These are phyloP conservation scores for Lachancea sp. DNA, from an alignment of 805 yeast genomes.

Conservation along the genomic window DNA sequence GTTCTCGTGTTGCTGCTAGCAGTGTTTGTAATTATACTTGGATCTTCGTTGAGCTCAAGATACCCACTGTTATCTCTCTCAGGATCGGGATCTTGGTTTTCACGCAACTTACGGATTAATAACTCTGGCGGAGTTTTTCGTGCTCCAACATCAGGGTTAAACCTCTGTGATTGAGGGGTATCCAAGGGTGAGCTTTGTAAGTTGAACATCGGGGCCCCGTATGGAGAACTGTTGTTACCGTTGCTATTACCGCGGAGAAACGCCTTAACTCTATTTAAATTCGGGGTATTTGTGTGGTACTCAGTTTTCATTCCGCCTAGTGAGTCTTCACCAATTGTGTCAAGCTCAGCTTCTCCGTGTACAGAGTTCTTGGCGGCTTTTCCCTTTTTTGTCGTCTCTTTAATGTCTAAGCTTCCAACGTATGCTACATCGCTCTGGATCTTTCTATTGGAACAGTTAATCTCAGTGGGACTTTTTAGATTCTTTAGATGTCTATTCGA, in stretches of 20 bases:
- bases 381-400: background rate
- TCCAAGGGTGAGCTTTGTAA: constrained; percentile 13
- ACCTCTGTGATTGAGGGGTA: constrained; percentile 17
- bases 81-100: constrained; percentile 1
- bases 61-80: background rate
- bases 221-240: constrained; percentile 13
- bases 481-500: background rate
- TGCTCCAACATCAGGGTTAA: constrained; percentile 1
- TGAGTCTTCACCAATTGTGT: background rate
- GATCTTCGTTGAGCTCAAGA: background rate
- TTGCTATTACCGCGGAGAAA: constrained; percentile 16
- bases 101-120: background rate
- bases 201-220: constrained; percentile 11
- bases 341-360: no score
- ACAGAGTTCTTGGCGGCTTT: no score
- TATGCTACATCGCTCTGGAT: background rate
- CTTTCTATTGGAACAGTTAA: background rate
- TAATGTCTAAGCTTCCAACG: background rate
- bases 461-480: no score
- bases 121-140: constrained; percentile 3
- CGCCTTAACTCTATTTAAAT: constrained; percentile 22
- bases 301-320: background rate
- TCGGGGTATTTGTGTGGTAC: constrained; percentile 20
- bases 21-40: no score
- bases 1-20: no score